Percentiles rank a stretch among this genome's conserved stretches.
Conservation (phyloP, 495 filamentous ascomycete genomes). For the Hypomontagnella submonticulosa region DNA sequence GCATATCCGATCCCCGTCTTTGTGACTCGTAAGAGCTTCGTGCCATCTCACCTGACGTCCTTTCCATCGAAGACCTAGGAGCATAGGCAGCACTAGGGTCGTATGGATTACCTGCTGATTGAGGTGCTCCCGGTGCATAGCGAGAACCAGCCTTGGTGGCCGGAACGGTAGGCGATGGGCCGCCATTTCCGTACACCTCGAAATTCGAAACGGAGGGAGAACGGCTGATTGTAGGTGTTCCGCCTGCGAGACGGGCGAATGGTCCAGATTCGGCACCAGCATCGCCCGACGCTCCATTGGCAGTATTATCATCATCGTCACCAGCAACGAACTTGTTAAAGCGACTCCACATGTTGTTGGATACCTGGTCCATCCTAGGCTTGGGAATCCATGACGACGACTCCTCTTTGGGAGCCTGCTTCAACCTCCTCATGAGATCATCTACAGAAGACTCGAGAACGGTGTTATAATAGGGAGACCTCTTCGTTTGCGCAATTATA, state of each 20-base stretch:
- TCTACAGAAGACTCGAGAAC: slow-evolving; percentile 79
- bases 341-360: slow-evolving; percentile 83
- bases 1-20: slow-evolving; percentile 57
- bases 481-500: slow-evolving; percentile 82
- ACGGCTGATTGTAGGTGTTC: slow-evolving; percentile 84
- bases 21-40: slow-evolving; percentile 57
- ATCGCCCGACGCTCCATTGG: slow-evolving; percentile 67
- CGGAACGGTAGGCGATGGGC: slow-evolving; percentile 46
- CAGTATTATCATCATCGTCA: slow-evolving; percentile 75
- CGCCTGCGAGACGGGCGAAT: slow-evolving; percentile 80
- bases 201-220: slow-evolving; percentile 80
- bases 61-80: slow-evolving; percentile 55
- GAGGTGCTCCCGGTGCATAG: slow-evolving; percentile 49
- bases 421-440: slow-evolving; percentile 82
- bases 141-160: slow-evolving; percentile 41
- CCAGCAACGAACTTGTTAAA: slow-evolving; percentile 97
- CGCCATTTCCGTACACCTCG: slow-evolving; percentile 66
- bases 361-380: slow-evolving; percentile 94
- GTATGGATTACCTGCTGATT: slow-evolving; percentile 48
- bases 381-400: slow-evolving; percentile 83
- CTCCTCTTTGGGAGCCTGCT: slow-evolving; percentile 81
- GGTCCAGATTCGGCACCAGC: slow-evolving; percentile 73
- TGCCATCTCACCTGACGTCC: slow-evolving; percentile 56
- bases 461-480: slow-evolving; percentile 84
- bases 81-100: slow-evolving; percentile 54